Evolutionary conservation across 495 filamentous ascomycete species (phyloP).

Genomic region (Entonaema liquescens): DNA sequence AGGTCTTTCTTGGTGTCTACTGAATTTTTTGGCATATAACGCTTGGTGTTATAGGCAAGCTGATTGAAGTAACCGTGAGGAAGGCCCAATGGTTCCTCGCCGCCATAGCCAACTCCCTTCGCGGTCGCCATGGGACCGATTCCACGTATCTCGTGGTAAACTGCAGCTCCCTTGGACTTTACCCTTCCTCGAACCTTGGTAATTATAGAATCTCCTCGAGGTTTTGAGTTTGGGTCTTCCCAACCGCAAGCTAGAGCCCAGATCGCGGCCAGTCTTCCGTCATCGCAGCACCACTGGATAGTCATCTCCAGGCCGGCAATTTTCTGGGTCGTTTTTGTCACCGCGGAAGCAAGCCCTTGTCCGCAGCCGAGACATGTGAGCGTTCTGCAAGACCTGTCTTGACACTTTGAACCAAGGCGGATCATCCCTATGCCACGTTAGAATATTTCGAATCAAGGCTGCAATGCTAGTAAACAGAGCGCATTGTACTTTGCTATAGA

Average conservation of each 20-base stretch:
- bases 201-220: background rate
- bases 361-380: constrained; percentile 31
- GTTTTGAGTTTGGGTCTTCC: constrained; percentile 9
- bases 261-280: constrained; percentile 43
- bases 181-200: constrained; percentile 17
- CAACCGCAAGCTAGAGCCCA: constrained; percentile 49
- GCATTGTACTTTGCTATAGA: background rate
- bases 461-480: too few species aligned
- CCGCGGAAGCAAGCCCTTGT: background rate
- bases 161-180: background rate
- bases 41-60: background rate
- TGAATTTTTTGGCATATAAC: background rate
- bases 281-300: constrained; percentile 48
- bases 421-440: constrained; percentile 19
- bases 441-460: background rate
- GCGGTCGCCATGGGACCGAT: background rate
- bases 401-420: constrained; percentile 20
- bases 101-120: constrained; percentile 37
- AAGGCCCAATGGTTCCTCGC: background rate
- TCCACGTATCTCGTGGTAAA: background rate
- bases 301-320: constrained; percentile 12
- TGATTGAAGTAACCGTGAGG: background rate
- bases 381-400: background rate
- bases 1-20: background rate
- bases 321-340: too few species aligned